A percentile compares a stretch with the other conserved stretches of the same genome.
These are phyloP conservation scores for Cyphellophora attinorum DNA, from an alignment of 2,329 filamentous ascomycete species.

Conservation along the genomic window DNA sequence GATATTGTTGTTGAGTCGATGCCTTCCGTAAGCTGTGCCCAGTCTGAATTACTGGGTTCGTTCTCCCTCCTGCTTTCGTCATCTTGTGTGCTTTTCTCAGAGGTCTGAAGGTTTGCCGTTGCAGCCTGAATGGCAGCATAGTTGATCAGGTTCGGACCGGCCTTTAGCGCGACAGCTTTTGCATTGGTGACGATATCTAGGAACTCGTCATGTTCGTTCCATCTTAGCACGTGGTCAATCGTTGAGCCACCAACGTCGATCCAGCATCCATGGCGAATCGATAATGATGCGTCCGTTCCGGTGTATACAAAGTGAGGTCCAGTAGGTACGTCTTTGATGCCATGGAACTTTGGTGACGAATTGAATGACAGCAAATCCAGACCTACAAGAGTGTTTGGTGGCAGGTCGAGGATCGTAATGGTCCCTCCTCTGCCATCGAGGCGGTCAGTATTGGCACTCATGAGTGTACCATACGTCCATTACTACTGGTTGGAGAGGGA, in stretches of 20 bases:
- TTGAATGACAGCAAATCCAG: constrained; percentile 52
- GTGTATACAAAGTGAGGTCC: constrained; percentile 56
- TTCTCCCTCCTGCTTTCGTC: constrained; percentile 2
- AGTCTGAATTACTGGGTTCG: constrained; percentile 21
- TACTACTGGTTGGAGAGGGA: too few relatives aligned
- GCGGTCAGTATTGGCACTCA: background rate
- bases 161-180: constrained; percentile 34
- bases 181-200: constrained; percentile 24
- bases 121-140: constrained; percentile 14
- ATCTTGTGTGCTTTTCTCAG: background rate
- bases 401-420: constrained; percentile 34
- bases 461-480: too few relatives aligned
- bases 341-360: constrained; percentile 50
- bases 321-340: constrained; percentile 48
- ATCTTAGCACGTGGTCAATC: constrained; percentile 42
- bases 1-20: constrained; percentile 29
- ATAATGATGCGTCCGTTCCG: constrained; percentile 47
- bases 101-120: constrained; percentile 9
- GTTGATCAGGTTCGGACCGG: constrained; percentile 15
- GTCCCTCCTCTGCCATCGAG: too few relatives aligned
- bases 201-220: constrained; percentile 33
- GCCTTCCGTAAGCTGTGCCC: constrained; percentile 41
- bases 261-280: constrained; percentile 54
- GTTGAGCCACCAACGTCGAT: constrained; percentile 10
- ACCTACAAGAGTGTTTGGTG: constrained; percentile 40